These are phyloP conservation scores for Tricharina praecox DNA, from an alignment of 495 filamentous ascomycete genomes.

Conservation along the genomic window DNA sequence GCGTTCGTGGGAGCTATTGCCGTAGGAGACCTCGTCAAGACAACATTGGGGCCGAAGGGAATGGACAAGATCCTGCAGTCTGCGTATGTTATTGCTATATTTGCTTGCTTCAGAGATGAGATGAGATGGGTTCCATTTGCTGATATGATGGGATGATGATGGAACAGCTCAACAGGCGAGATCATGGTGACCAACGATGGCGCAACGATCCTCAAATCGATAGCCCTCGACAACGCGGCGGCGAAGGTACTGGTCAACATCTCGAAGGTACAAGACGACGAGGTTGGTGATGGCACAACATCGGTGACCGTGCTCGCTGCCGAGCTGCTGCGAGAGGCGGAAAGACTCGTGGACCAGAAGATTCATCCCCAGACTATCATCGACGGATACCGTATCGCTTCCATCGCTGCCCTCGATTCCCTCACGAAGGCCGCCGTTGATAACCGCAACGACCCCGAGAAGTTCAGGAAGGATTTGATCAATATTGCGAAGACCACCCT, in stretches of 20 bases:
- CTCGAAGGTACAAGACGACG: constrained; percentile 97
- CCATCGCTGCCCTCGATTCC: constrained; percentile 64
- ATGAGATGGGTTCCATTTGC: too few relatives aligned
- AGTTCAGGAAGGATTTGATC: constrained; percentile 77
- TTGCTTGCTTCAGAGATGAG: too few relatives aligned
- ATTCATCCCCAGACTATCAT: constrained; percentile 99
- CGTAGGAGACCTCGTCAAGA: constrained; percentile 92
- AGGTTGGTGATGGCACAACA: constrained; percentile 91
- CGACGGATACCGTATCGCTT: constrained; percentile 95
- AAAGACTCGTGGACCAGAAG: constrained; percentile 91
- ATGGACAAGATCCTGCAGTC: constrained; percentile 99
- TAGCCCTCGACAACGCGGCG: constrained; percentile 96
- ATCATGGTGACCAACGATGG: constrained; percentile 98
- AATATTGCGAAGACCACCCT: constrained; percentile 91
- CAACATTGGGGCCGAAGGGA: constrained; percentile 88
- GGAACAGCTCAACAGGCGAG: constrained; percentile 79
- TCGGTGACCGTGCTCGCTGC: constrained; percentile 85
- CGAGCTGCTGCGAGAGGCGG: constrained; percentile 86
- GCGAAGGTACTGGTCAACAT: constrained; percentile 97
- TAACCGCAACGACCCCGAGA: constrained; percentile 61
- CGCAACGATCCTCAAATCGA: constrained; percentile 92
- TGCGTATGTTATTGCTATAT: constrained; percentile 40
- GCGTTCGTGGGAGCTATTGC: constrained; percentile 96
- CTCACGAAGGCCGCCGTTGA: constrained; percentile 73
- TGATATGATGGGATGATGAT: too few relatives aligned